Conservation (phyloP, 139 green algal genomes). For the Auxenochlorella pyrenoidosa region DNA sequence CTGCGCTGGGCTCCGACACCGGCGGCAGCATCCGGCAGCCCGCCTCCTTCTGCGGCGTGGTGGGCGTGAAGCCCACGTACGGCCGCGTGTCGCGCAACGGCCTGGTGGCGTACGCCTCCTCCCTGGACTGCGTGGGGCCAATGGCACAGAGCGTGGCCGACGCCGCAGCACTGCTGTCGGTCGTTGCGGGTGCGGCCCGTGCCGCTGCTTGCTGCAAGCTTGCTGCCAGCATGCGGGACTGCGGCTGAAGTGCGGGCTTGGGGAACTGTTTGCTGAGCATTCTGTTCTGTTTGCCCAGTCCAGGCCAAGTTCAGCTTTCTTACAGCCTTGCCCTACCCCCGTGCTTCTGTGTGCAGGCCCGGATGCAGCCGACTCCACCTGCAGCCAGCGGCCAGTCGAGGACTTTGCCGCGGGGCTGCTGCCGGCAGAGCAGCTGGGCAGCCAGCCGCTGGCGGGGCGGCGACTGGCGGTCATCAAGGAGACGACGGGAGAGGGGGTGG, state of each 20-base stretch:
- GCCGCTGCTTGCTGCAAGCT: too few relatives aligned
- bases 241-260: too few relatives aligned
- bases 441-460: conserved; percentile 71
- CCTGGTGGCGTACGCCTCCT: conserved; percentile 95
- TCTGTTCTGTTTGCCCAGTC: too few relatives aligned
- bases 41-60: conserved; percentile 95
- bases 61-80: conserved; percentile 98
- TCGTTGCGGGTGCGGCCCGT: conserved; percentile 74
- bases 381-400: conserved; percentile 28
- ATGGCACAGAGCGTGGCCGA: conserved; percentile 88
- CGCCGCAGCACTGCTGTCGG: conserved; percentile 81
- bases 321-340: background rate
- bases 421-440: conserved; percentile 49
- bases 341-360: conserved; percentile 47
- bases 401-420: conserved; percentile 65
- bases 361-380: conserved; percentile 80
- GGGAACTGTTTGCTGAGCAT: too few relatives aligned
- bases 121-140: conserved; percentile 90
- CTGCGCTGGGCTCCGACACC: conserved; percentile 92
- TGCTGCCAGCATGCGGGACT: too few relatives aligned
- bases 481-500: conserved; percentile 86
- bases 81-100: conserved; percentile 90
- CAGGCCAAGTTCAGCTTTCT: too few relatives aligned
- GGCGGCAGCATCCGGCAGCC: conserved; percentile 95
- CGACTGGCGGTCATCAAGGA: conserved; percentile 80